Evolutionary conservation across 1,284 basidiomycete genomes (phyloP), one percentile per base, ranked within the genome.

Genomic region (Grifola frondosa): DNA sequence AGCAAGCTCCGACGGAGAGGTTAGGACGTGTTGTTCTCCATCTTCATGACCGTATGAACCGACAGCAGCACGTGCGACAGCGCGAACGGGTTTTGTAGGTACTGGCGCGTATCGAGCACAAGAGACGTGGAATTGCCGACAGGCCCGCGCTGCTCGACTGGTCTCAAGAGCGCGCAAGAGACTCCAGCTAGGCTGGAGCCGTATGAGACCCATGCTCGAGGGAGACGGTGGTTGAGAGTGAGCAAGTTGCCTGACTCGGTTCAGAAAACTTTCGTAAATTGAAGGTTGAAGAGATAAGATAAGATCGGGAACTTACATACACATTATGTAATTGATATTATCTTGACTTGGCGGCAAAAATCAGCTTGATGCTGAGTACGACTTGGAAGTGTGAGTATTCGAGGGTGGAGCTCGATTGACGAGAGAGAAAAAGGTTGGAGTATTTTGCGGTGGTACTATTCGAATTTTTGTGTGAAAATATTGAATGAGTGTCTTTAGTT

Each of bases 1-100:
- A 13, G 94, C 94, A 44, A 97, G 75, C 60, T 96, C 93, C 8
- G 92, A 96, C 2, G 94, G 90, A 1, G 91, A 93, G 66, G 84
- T 94, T 60, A 96, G 77, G 44, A 92, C 89, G 48, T 88, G 86
- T 62, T 58, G 50, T 30, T 89, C 86, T 36, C 79, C 84, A 34
- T 85, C 83, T 50, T 83, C 23, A 25, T 50, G 32, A 28, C 46
- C 44, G 33, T 58, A 65, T 0, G 57, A 58, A 9, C 63, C 63
- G 26, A 65, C 60, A 13, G 61, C 63, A 17, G 63, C 56, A 28
- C 45, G 50, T 19, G 63, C 61, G 39, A 65, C 50, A 7, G 63
- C 63, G 21, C 48, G 52, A 29, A 78, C 61, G 44, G 75, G 68
- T 29, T 53, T 61, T 20, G 73, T 70, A 32, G 71, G 69, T 1